These are phyloP conservation scores for Scytalidium lignicola DNA, from an alignment of 2,329 filamentous ascomycete genomes.

Conservation along the genomic window DNA sequence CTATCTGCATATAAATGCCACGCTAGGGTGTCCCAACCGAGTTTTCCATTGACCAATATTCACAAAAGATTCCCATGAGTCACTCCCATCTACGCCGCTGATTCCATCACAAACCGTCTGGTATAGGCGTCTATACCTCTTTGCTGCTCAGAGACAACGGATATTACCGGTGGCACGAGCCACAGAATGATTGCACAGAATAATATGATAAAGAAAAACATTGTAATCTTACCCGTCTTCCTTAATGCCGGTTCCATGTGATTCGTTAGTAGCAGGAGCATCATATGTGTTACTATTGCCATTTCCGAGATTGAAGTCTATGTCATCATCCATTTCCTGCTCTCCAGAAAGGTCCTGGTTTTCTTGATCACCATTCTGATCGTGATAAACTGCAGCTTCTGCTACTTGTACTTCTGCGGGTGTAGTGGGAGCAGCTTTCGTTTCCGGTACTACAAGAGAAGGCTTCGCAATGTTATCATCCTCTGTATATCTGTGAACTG, in stretches of 20 bases:
- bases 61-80: neutral
- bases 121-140: neutral
- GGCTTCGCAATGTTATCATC: constrained; percentile 49
- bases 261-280: constrained; percentile 24
- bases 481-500: constrained; percentile 55
- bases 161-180: neutral
- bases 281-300: constrained; percentile 32
- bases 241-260: constrained; percentile 66
- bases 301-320: constrained; percentile 52
- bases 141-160: neutral
- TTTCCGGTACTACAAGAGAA: constrained; percentile 24
- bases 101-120: neutral
- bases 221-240: constrained; percentile 79
- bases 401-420: constrained; percentile 19
- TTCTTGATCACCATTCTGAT: constrained; percentile 33
- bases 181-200: neutral
- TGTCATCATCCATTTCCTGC: constrained; percentile 50
- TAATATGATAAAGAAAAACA: constrained; percentile 12
- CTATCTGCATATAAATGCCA: neutral
- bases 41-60: neutral
- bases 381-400: constrained; percentile 17
- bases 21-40: neutral
- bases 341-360: constrained; percentile 40
- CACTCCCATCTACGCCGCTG: neutral
- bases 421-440: constrained; percentile 24